Evolutionary conservation across 1,284 basidiomycete genomes (phyloP).

Genomic region (Ustilago vetiveriae): DNA sequence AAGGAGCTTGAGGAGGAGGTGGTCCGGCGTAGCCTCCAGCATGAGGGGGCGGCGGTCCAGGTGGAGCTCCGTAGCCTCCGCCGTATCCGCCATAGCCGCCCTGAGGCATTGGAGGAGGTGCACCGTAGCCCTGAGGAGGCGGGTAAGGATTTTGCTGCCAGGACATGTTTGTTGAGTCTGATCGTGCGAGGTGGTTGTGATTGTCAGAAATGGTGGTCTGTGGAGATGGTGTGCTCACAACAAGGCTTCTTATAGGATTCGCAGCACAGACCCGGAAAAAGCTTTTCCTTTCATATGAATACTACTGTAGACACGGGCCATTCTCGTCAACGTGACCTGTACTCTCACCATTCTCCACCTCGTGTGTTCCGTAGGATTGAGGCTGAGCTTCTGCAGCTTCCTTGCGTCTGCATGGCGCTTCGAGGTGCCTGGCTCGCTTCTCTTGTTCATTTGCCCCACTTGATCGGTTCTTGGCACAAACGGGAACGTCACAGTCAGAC

Average conservation of each 20-base stretch:
- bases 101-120: slow-evolving; percentile 42
- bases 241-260: neutral
- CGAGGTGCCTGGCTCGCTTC: neutral
- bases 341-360: no score
- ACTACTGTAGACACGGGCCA: neutral
- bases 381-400: neutral
- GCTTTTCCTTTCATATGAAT: no score
- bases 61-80: slow-evolving; percentile 26
- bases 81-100: slow-evolving; percentile 36
- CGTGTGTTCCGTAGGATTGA: neutral
- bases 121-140: slow-evolving; percentile 45
- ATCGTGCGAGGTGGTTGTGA: slow-evolving; percentile 2
- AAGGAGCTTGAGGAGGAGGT: slow-evolving; percentile 28
- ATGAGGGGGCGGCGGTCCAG: slow-evolving; percentile 25
- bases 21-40: slow-evolving; percentile 34
- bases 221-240: neutral
- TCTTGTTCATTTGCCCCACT: neutral
- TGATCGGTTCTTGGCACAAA: slow-evolving; percentile 5
- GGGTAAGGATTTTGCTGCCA: slow-evolving; percentile 48
- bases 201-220: neutral
- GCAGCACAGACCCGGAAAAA: no score
- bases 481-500: neutral
- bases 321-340: no score
- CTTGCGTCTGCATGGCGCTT: no score
- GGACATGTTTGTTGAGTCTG: slow-evolving; percentile 25